Conservation (phyloP, 106 monocot species). For the Ottelia alismoides region DNA sequence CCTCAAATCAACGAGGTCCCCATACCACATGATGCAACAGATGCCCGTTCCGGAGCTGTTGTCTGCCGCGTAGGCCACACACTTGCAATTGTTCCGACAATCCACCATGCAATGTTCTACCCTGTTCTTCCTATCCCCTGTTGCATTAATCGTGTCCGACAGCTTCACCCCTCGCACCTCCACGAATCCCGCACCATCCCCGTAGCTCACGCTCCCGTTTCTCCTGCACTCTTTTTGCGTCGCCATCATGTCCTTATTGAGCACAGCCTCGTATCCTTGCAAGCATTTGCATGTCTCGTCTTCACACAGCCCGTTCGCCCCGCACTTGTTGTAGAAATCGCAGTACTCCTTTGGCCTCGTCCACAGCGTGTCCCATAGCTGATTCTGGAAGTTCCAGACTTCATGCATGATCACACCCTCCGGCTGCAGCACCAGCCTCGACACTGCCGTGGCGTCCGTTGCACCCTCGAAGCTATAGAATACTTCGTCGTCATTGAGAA, state of each 20-base stretch:
- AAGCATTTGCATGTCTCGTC: constrained; percentile 1
- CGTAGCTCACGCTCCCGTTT: neutral
- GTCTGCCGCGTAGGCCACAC: too few species aligned
- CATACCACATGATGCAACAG: too few species aligned
- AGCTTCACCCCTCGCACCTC: neutral
- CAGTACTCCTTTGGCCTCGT: neutral
- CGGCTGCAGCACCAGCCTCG: too few species aligned
- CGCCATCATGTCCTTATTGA: neutral
- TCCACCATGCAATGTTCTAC: neutral
- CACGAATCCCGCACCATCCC: constrained; percentile 2
- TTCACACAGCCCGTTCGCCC: constrained; percentile 3
- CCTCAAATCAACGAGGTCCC: too few species aligned
- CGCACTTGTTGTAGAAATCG: too few species aligned
- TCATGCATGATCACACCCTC: neutral
- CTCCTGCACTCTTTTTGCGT: too few species aligned
- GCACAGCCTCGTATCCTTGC: constrained; percentile 1
- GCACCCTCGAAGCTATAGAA: too few species aligned
- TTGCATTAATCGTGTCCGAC: too few species aligned
- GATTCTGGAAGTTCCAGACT: neutral
- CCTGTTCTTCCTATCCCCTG: neutral
- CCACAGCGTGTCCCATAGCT: neutral
- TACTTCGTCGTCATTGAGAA: too few species aligned
- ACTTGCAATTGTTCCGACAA: constrained; percentile 9
- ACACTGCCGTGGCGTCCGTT: too few species aligned
- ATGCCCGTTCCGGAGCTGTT: too few species aligned